Evolutionary conservation across 495 filamentous ascomycete species (phyloP), one percentile per base, ranked within the genome.

Genomic region (Tuber melanosporum): DNA sequence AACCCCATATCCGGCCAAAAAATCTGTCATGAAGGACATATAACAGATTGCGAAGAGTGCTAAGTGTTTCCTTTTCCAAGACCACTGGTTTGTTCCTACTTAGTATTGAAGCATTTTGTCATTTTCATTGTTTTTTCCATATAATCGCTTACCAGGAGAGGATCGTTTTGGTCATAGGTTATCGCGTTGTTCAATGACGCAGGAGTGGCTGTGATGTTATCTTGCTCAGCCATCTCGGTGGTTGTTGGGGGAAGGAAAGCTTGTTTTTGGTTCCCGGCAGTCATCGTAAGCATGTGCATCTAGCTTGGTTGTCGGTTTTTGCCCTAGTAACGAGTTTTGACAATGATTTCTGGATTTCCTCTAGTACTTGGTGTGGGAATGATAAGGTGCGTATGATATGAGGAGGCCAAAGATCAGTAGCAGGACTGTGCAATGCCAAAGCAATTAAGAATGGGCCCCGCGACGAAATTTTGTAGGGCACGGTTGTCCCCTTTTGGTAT

Each of bases 21-120:
- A 82, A 70, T 82, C 79, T 0, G 80, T 82, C 72, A 82, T 74
- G 52, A 82, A 81, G 22, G 79, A 71, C 80, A 82, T 82, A 62
- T 81, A 82, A 22, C 80, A 82, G 42, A 82, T 78, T 49, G 71
- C 71, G 36, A 42, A 47, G 3, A 82, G 79, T 2, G 75, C 42
- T 36, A 81, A 39, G 74, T 81, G 73, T 70, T 82, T 82, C 66
- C 78, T 82, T 20, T 49, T 75, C 71, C 75, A 75, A 32, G 76
- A 70, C 80, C 80, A 82, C 80, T 82, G 26, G 45, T 43, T 47
- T 20, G 42, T 14, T 6, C 17, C 17, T n/a, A 39, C n/a, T 70
- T 71, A 79, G 75, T 45, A 77, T 73, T 20, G 9, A 49, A 19
- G 4, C 26, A n/a, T 1, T 26, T 57, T 71, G 71, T 14, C 57